Evolutionary conservation across 768 basidiomycete species (phyloP).

Genomic region (Candolleomyces efflorescens): DNA sequence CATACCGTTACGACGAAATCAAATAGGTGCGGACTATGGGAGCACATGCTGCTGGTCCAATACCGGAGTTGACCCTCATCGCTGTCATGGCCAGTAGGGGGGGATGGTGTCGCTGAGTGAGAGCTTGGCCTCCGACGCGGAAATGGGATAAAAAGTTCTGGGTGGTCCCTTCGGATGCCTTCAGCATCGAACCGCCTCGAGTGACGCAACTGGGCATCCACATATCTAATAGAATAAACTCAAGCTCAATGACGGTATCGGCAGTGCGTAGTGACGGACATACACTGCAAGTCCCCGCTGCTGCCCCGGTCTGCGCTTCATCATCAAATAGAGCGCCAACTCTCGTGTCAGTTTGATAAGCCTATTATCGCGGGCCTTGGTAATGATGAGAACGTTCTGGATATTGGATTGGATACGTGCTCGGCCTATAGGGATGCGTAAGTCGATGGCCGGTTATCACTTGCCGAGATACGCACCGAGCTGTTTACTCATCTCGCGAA

Average conservation of each 20-base stretch:
- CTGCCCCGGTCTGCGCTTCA: constrained; percentile 62
- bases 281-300: constrained; percentile 85
- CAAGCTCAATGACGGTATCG: constrained; percentile 4
- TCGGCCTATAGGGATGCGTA: constrained; percentile 53
- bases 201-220: constrained; percentile 83
- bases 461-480: constrained; percentile 58
- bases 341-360: constrained; percentile 94
- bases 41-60: constrained; percentile 98
- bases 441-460: constrained; percentile 9
- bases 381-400: constrained; percentile 91
- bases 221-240: constrained; percentile 57
- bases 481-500: constrained; percentile 98
- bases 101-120: constrained; percentile 54
- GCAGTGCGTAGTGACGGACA: constrained; percentile 11
- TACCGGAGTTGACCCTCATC: constrained; percentile 93
- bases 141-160: constrained; percentile 81
- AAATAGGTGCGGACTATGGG: constrained; percentile 83
- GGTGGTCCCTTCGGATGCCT: constrained; percentile 81
- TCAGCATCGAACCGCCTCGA: constrained; percentile 94
- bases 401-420: constrained; percentile 89
- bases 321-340: constrained; percentile 93
- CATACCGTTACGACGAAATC: constrained; percentile 96
- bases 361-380: constrained; percentile 95
- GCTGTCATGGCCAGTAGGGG: constrained; percentile 42
- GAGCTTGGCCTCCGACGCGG: constrained; percentile 70